phyloP scores from a whole-genome alignment of 2,329 filamentous ascomycete genomes.

The Cladosporium sp. region DNA sequence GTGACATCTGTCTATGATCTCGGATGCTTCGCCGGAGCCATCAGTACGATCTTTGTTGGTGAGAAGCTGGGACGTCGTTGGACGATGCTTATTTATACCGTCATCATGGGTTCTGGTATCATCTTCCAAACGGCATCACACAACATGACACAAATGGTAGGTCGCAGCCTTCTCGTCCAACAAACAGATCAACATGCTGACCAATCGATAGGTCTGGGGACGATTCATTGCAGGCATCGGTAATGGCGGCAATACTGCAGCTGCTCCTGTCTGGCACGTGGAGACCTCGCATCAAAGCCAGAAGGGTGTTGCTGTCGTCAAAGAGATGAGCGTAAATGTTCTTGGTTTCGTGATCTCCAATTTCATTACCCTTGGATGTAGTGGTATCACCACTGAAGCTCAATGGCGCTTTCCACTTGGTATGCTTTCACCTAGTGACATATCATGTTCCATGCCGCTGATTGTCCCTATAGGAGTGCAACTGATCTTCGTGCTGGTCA shows the following conservation, averaged over 20 bases:
- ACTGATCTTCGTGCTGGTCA: slow-evolving; percentile 21
- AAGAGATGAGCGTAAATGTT: slow-evolving; percentile 23
- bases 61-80: slow-evolving; percentile 25
- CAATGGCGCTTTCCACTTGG: slow-evolving; percentile 23
- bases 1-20: slow-evolving; percentile 18
- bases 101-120: slow-evolving; percentile 36
- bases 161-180: not conserved
- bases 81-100: slow-evolving; percentile 27
- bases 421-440: not conserved
- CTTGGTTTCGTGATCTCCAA: slow-evolving; percentile 20
- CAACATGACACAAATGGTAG: slow-evolving; percentile 33
- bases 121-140: slow-evolving; percentile 35
- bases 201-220: slow-evolving; percentile 25
- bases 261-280: slow-evolving; percentile 40
- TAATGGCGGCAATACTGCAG: slow-evolving; percentile 32
- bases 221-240: slow-evolving; percentile 39
- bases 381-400: slow-evolving; percentile 17
- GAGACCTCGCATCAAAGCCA: slow-evolving; percentile 20
- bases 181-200: not conserved
- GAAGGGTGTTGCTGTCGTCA: slow-evolving; percentile 20
- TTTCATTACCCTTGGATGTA: slow-evolving; percentile 22
- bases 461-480: slow-evolving; percentile 18
- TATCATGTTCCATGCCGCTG: not conserved
- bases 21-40: slow-evolving; percentile 26
- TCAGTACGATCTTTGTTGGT: slow-evolving; percentile 25